These are phyloP conservation scores for Zalaria obscura DNA, from an alignment of 2,329 filamentous ascomycete genomes.

Conservation along the genomic window DNA sequence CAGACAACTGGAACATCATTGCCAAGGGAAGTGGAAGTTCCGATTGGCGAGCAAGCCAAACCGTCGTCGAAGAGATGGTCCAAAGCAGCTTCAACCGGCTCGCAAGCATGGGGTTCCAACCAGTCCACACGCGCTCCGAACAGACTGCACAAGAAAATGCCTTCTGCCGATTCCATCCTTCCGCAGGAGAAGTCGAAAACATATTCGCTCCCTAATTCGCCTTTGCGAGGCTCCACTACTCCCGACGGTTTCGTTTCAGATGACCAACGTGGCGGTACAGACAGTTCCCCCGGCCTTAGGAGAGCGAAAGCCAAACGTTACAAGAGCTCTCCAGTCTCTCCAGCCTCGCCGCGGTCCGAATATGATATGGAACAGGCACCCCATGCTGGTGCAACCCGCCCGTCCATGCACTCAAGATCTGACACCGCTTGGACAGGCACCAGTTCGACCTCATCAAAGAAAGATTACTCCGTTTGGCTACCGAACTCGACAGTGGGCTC, in stretches of 20 bases:
- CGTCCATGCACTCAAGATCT: slow-evolving; percentile 1
- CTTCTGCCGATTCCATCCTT: background rate
- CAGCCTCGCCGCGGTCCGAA: slow-evolving; percentile 8
- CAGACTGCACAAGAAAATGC: background rate
- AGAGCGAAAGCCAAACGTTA: slow-evolving; percentile 25
- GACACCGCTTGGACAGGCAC: slow-evolving; percentile 2
- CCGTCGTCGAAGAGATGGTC: slow-evolving; percentile 31
- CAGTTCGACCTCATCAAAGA: slow-evolving; percentile 15
- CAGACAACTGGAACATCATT: slow-evolving; percentile 3
- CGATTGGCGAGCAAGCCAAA: slow-evolving; percentile 43
- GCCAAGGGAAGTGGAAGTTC: slow-evolving; percentile 42
- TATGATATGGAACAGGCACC: background rate
- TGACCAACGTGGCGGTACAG: background rate
- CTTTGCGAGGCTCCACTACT: background rate
- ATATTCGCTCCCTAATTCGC: slow-evolving; percentile 5
- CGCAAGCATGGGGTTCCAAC: background rate
- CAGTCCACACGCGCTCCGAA: background rate
- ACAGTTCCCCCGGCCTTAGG: slow-evolving; percentile 13
- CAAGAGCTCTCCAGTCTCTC: slow-evolving; percentile 14
- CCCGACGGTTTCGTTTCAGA: slow-evolving; percentile 11
- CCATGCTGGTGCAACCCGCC: background rate
- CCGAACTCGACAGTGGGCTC: slow-evolving; percentile 24
- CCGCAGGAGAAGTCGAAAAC: slow-evolving; percentile 6
- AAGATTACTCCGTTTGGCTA: slow-evolving; percentile 35
- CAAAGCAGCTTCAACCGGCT: background rate